Evolutionary conservation across 2,329 filamentous ascomycete species (phyloP).

Genomic region (Aspergillus sp.): DNA sequence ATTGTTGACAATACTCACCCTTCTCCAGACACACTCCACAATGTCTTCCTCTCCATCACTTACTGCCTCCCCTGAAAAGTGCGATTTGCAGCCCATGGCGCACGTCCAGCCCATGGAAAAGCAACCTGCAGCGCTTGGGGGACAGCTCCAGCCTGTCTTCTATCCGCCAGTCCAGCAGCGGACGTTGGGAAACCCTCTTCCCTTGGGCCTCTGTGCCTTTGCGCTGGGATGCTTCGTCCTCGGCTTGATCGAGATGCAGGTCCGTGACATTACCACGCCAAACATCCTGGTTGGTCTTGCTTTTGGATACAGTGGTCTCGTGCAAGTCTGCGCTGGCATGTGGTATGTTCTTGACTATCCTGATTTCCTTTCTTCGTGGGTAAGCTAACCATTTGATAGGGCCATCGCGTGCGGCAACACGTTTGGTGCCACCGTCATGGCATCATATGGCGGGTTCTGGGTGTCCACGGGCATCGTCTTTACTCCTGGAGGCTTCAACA

Average conservation of each 20-base stretch:
- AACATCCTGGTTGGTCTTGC: conserved; percentile 66
- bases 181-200: conserved; percentile 72
- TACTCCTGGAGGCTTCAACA: conserved; percentile 61
- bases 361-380: neutral
- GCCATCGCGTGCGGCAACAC: conserved; percentile 78
- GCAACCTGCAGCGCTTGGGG: conserved; percentile 59
- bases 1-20: too few species aligned
- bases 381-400: conserved; percentile 44
- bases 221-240: conserved; percentile 75
- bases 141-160: conserved; percentile 65
- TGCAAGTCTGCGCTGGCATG: conserved; percentile 76
- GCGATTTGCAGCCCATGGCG: conserved; percentile 40
- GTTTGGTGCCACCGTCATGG: conserved; percentile 72
- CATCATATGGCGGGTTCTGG: conserved; percentile 79
- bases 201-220: conserved; percentile 69
- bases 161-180: conserved; percentile 58
- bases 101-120: conserved; percentile 37
- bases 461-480: conserved; percentile 68
- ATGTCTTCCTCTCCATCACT: neutral
- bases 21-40: too few species aligned
- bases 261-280: conserved; percentile 56
- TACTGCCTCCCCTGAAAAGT: neutral
- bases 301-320: conserved; percentile 68
- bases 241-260: conserved; percentile 66
- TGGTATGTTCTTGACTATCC: conserved; percentile 52